Base-by-base conservation (phyloP, 2,329 filamentous ascomycete species). In the Alternaria arborescens region DNA sequence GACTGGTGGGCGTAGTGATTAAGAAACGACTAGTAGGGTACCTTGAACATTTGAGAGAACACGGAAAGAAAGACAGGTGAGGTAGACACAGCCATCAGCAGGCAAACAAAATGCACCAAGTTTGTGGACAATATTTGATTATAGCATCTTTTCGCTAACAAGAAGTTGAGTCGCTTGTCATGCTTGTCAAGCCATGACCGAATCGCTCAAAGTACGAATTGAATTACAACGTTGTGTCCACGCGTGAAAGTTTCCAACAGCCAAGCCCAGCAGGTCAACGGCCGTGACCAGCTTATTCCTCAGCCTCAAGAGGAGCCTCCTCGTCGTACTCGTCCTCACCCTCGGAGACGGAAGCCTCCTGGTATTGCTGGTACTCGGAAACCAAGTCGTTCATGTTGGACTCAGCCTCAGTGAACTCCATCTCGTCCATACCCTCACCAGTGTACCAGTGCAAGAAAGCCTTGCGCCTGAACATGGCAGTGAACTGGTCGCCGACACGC, bases 371-470 rank as follows among this genome's bases (percentile, higher is more conserved):
- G 88, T 99, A 99, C 84, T 99, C 95, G 65, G 93, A 97, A 77
- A 99, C 94, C 80, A 99, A 87, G 83, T 99, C 95, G 87, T 99
- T 98, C 95, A 99, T 98, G 88, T 99, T 99, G 85, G 92, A 97
- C 90, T 99, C 95, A 76, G 95, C 95, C 89, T 99, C 95, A 80
- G 95, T 99, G 88, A 99, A 99, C 87, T 99, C 95, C 95, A 99
- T 98, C 91, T 99, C 95, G 85, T 99, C 95, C 95, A 99, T 99
- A 86, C 95, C 95, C 89, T 99, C 95, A 80, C 94, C 94, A 89
- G 95, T 99, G 87, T 99, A 99, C 95, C 95, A 99, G 88, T 98
- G 95, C 89, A 99, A 92, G 93, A 99, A 99, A 90, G 95, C 95
- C 92, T 98, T 99, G 86, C 95, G 93, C 86, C 95, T 89, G 91